phyloP scores from a whole-genome alignment of 805 yeast species.

The Nakazawaea siamensis region DNA sequence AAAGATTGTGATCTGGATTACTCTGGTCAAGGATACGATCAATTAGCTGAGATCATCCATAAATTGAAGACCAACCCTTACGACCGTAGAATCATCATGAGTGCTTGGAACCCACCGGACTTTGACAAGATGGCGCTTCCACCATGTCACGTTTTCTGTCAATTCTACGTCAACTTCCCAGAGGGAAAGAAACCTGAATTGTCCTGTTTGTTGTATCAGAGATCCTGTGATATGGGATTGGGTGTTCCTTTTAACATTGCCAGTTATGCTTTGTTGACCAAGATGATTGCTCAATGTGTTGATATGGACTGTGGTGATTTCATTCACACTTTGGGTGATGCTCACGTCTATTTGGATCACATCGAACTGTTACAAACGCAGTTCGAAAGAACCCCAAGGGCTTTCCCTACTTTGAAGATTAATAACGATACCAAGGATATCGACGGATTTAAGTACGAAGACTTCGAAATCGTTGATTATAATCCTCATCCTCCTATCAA shows the following conservation, averaged over 20 bases:
- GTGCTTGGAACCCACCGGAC: constrained; percentile 99
- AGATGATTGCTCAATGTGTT: constrained; percentile 93
- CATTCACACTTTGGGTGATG: constrained; percentile 92
- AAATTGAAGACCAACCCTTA: constrained; percentile 83
- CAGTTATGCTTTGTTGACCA: constrained; percentile 85
- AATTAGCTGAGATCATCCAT: constrained; percentile 69
- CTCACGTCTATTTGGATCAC: constrained; percentile 92
- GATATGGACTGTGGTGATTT: constrained; percentile 95
- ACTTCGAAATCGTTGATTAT: constrained; percentile 74
- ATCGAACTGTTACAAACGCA: constrained; percentile 86
- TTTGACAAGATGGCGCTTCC: constrained; percentile 93
- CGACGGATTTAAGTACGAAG: constrained; percentile 85
- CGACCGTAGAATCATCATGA: constrained; percentile 87
- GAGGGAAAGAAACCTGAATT: constrained; percentile 51
- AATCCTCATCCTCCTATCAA: constrained; percentile 77
- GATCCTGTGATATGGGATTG: constrained; percentile 99
- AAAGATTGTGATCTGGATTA: constrained; percentile 82
- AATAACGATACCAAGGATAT: constrained; percentile 60
- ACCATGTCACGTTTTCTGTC: constrained; percentile 96
- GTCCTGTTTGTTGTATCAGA: constrained; percentile 86
- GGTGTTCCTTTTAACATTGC: constrained; percentile 99
- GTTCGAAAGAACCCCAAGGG: constrained; percentile 61
- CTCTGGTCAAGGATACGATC: constrained; percentile 84
- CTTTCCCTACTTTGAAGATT: constrained; percentile 73
- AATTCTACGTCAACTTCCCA: constrained; percentile 89